phyloP scores from a whole-genome alignment of 2,329 filamentous ascomycete species.

The Orbilia ellipsospora region DNA sequence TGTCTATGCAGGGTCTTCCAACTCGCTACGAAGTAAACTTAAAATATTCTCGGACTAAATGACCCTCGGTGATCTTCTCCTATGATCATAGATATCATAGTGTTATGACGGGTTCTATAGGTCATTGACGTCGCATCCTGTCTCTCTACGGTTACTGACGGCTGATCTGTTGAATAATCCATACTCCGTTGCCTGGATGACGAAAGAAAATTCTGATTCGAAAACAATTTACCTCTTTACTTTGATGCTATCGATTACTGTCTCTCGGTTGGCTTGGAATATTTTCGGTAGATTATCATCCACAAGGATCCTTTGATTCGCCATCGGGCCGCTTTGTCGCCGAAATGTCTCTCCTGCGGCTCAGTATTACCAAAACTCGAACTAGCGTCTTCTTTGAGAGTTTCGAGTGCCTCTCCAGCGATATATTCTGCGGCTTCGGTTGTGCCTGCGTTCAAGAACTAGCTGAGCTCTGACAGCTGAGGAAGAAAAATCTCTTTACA shows the following conservation, averaged over 20 bases:
- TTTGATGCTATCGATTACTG: background rate
- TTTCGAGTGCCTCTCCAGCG: background rate
- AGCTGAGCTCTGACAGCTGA: constrained; percentile 21
- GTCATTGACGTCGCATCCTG: constrained; percentile 10
- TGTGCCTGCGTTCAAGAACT: background rate
- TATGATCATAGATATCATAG: background rate
- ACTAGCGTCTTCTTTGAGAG: background rate
- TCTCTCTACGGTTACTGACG: constrained; percentile 7
- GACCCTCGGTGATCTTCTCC: too few relatives aligned
- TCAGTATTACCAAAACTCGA: background rate
- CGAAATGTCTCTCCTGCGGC: background rate
- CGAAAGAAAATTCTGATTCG: background rate
- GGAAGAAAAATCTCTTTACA: constrained; percentile 33
- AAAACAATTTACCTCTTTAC: background rate
- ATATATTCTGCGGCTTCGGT: background rate
- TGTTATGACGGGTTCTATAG: constrained; percentile 22
- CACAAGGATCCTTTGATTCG: background rate
- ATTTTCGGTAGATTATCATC: background rate
- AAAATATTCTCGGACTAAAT: too few relatives aligned
- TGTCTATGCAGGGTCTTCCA: too few relatives aligned
- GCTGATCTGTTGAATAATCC: constrained; percentile 15
- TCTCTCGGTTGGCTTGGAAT: background rate
- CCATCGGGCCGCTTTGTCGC: background rate
- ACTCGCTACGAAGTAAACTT: too few relatives aligned
- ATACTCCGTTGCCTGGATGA: constrained; percentile 3